Evolutionary conservation across 345 rosid species (phyloP), one percentile per base, ranked within the genome.

Genomic region (Ceriops decandra): DNA sequence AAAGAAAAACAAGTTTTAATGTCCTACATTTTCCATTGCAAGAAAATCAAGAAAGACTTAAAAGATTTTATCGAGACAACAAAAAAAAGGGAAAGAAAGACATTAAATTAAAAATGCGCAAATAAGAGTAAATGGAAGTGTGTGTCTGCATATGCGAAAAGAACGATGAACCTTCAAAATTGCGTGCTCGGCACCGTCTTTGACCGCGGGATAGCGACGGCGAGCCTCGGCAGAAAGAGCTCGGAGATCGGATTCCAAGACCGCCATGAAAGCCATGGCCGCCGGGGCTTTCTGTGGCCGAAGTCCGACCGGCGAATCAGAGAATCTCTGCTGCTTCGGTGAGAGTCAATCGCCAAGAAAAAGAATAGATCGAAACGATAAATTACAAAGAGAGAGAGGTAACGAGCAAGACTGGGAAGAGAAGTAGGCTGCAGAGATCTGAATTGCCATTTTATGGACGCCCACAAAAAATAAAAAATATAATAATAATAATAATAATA

Each of bases 211-310:
- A 57, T 85, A 80, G 30, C 96, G 86, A 69, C 99, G 89, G 65
- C 97, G 93, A 66, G 97, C 99, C 81, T 95, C 99, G 30, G 92
- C 84, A 36, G 99, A 95, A 66, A 95, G 97, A 28, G 99, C 95
- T 53, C 95, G 97, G 66, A 95, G 99, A 86, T 95, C 99, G 66
- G 97, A 86, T 75, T 95, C 99, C 75, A 95, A 76, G 6, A 88
- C 97, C 42, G 96, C 90, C 91, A 90, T 90, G 79, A 91, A 82
- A 74, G 96, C 93, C 99, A 91, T 95, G 60, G 60, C 64, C 5
- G 49, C 49, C 49, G 19, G 4, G 19, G 47, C 47, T 38, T 67
- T 38, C n/a, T 24, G 11, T 68, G 36, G 46, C 28, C 28, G 26
- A 7, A 11, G 51, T n/a, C 49, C 21, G 51, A 31, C 27, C 17